A percentile compares a stretch with the other conserved stretches of the same genome.
phyloP scores from a whole-genome alignment of 2,329 filamentous ascomycete genomes.

The Colletotrichum gloeosporioides region DNA sequence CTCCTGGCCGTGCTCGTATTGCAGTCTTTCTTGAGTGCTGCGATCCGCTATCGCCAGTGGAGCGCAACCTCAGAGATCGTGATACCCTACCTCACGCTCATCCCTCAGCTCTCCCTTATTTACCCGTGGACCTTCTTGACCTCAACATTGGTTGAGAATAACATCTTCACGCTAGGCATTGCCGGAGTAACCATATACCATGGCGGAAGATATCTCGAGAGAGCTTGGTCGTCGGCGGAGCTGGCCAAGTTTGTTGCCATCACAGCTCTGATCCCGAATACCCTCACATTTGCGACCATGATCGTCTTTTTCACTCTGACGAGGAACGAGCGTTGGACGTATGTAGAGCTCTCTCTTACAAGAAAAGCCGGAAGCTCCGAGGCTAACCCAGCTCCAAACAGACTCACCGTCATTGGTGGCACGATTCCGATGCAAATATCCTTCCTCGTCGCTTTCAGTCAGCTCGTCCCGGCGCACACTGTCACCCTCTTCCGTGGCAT shows the following conservation, averaged over 20 bases:
- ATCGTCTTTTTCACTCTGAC: constrained; percentile 76
- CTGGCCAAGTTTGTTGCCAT: constrained; percentile 89
- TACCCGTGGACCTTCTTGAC: constrained; percentile 95
- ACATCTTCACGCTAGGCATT: constrained; percentile 83
- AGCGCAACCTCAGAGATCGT: constrained; percentile 67
- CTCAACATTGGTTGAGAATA: constrained; percentile 89
- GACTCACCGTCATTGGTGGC: constrained; percentile 82
- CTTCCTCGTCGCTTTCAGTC: constrained; percentile 96
- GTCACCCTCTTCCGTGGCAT: constrained; percentile 91
- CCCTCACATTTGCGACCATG: constrained; percentile 75
- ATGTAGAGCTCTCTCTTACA: constrained; percentile 38
- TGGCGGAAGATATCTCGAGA: constrained; percentile 92
- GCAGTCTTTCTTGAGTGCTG: constrained; percentile 83
- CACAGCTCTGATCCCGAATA: constrained; percentile 79
- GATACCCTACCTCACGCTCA: constrained; percentile 85
- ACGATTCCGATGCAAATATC: constrained; percentile 89
- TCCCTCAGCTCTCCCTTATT: constrained; percentile 81
- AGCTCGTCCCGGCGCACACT: constrained; percentile 95
- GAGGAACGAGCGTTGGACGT: constrained; percentile 72
- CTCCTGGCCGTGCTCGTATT: constrained; percentile 76
- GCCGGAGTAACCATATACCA: constrained; percentile 84
- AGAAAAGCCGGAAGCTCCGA: background rate
- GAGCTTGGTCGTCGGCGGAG: constrained; percentile 92
- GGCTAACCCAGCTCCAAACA: constrained; percentile 41
- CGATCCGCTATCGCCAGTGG: constrained; percentile 77